Percentiles rank a stretch among this genome's conserved stretches.
Conservation (phyloP, 352 stramenopile species). For the Globisporangium orthogonon region DNA sequence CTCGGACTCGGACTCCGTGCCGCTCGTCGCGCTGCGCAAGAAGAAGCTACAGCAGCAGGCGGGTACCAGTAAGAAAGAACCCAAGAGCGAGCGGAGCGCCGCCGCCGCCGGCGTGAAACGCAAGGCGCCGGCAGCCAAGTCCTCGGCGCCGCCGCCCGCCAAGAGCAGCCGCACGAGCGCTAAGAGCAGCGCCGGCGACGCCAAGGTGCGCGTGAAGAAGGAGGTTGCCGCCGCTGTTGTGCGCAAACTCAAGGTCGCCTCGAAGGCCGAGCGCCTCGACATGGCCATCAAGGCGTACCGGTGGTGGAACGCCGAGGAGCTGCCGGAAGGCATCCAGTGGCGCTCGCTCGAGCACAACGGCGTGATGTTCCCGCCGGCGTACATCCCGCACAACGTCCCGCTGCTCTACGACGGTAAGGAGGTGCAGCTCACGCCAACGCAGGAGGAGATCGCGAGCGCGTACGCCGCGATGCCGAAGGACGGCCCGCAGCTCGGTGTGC, state of each 20-base stretch:
- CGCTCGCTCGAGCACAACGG: constrained; percentile 99
- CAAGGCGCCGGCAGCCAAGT: constrained; percentile 24
- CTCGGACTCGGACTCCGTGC: constrained; percentile 73
- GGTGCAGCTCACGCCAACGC: constrained; percentile 90
- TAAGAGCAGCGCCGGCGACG: constrained; percentile 34
- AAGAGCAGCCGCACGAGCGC: constrained; percentile 46
- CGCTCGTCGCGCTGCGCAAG: constrained; percentile 73
- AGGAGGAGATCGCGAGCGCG: constrained; percentile 95
- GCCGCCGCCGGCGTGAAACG: constrained; percentile 37
- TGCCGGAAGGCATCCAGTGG: constrained; percentile 95
- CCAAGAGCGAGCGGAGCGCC: constrained; percentile 7
- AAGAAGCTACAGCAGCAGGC: constrained; percentile 24
- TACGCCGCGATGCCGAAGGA: constrained; percentile 95
- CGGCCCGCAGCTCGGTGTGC: constrained; percentile 96
- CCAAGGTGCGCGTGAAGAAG: constrained; percentile 35
- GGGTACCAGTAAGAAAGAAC: background rate
- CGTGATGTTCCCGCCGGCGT: constrained; percentile 95
- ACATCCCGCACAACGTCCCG: constrained; percentile 94
- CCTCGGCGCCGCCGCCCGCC: background rate
- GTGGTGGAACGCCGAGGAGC: constrained; percentile 97
- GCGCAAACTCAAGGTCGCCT: constrained; percentile 91
- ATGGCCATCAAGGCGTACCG: constrained; percentile 98
- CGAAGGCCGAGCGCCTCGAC: constrained; percentile 91
- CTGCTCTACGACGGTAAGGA: constrained; percentile 92
- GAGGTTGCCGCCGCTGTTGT: constrained; percentile 35